A percentile compares a stretch with the other conserved stretches of the same genome.
Conservation (phyloP, 192 early-diverging fungal genomes). For the Entomortierella parvispora region DNA sequence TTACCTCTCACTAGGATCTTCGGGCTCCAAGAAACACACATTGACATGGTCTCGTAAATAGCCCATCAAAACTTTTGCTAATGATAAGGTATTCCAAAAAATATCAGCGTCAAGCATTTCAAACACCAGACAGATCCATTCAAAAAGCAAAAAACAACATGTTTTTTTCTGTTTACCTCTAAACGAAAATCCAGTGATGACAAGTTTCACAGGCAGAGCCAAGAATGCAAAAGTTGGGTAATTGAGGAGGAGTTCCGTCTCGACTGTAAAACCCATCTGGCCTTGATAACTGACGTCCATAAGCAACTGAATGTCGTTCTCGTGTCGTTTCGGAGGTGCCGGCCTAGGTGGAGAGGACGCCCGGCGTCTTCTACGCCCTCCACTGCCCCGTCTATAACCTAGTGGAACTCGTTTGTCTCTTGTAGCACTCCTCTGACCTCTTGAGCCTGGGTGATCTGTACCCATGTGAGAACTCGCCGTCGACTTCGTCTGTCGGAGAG, state of each 20-base stretch:
- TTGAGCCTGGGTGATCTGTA: background rate
- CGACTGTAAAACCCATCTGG: constrained; percentile 75
- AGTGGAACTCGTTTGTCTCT: too few relatives aligned
- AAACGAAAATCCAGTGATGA: constrained; percentile 76
- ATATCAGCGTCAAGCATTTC: background rate
- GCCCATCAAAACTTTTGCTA: constrained; percentile 73
- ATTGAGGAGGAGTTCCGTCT: constrained; percentile 78
- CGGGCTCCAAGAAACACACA: constrained; percentile 79
- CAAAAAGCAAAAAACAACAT: background rate
- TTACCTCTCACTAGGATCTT: constrained; percentile 60
- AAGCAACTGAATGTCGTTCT: constrained; percentile 76
- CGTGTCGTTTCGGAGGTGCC: constrained; percentile 41
- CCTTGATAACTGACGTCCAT: constrained; percentile 75
- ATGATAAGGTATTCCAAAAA: background rate
- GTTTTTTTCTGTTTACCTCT: constrained; percentile 49
- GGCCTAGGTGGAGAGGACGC: constrained; percentile 2
- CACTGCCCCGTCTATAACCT: constrained; percentile 6
- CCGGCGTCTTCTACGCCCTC: background rate
- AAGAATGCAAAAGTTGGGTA: constrained; percentile 80
- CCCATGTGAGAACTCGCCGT: too few relatives aligned
- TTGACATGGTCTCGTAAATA: constrained; percentile 72
- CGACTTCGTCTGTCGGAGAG: constrained; percentile 10
- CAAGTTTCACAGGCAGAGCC: constrained; percentile 75
- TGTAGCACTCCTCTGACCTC: background rate
- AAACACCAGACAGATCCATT: too few relatives aligned